Evolutionary conservation across 176 grass and related monocot genomes (phyloP).

Genomic region (Neostapfia colusana): DNA sequence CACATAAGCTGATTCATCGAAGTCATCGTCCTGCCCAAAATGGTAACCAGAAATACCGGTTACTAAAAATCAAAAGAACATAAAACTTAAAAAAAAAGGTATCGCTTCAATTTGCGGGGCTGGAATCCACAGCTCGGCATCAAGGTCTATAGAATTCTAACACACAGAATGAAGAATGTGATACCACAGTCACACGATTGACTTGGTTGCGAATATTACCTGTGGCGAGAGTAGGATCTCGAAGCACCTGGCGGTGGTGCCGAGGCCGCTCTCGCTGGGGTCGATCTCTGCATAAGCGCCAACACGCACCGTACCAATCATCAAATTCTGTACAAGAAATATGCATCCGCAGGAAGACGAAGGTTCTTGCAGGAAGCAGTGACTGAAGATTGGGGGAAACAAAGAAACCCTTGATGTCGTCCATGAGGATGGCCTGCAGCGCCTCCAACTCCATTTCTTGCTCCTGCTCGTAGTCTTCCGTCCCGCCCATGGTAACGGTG

Average conservation of each 20-base stretch:
- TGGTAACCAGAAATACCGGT: neutral
- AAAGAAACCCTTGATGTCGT: conserved; percentile 72
- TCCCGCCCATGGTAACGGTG: neutral
- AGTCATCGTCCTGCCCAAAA: conserved; percentile 68
- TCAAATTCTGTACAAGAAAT: conserved; percentile 14
- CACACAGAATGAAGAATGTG: conserved; percentile 9
- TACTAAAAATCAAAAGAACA: conserved; percentile 13
- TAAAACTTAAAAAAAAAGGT: neutral
- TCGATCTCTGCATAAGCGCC: conserved; percentile 70
- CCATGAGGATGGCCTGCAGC: conserved; percentile 93
- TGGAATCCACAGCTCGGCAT: neutral
- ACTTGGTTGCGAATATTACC: conserved; percentile 56
- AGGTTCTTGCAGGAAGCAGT: neutral
- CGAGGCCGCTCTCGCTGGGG: conserved; percentile 72
- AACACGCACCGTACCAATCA: neutral
- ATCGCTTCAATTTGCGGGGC: neutral
- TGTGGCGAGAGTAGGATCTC: conserved; percentile 78
- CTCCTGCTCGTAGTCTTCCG: conserved; percentile 82
- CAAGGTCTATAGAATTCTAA: neutral
- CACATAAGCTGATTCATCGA: conserved; percentile 66
- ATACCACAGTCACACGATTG: neutral
- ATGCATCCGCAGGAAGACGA: neutral
- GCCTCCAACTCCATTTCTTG: conserved; percentile 99
- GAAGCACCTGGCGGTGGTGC: conserved; percentile 73
- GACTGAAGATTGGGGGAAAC: conserved; percentile 1